phyloP scores from a whole-genome alignment of 2,329 filamentous ascomycete genomes.

The Alternaria ethzedia region DNA sequence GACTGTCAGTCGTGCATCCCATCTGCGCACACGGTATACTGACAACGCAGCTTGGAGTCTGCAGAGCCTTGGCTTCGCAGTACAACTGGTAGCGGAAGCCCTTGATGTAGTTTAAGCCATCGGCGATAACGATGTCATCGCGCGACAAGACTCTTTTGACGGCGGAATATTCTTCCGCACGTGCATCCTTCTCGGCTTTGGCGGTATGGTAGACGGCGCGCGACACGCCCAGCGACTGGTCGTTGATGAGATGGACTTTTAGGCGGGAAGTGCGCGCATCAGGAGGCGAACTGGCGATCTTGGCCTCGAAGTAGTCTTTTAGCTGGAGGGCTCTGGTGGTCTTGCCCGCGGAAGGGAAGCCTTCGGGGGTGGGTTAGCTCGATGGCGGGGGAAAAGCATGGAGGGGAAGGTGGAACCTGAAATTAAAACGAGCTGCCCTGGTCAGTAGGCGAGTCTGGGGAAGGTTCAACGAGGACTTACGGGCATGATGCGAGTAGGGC shows the following conservation, averaged over 20 bases:
- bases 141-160: conserved; percentile 77
- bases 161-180: conserved; percentile 76
- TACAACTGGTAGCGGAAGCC: conserved; percentile 86
- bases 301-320: conserved; percentile 66
- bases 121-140: conserved; percentile 78
- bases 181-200: conserved; percentile 81
- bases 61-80: conserved; percentile 81
- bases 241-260: conserved; percentile 75
- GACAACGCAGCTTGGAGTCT: conserved; percentile 77
- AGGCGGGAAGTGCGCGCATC: conserved; percentile 58
- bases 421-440: conserved; percentile 63
- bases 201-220: conserved; percentile 77
- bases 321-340: conserved; percentile 69
- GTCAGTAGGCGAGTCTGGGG: conserved; percentile 24
- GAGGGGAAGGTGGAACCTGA: conserved; percentile 45
- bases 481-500: conserved; percentile 27
- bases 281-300: conserved; percentile 57
- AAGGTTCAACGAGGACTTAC: conserved; percentile 28
- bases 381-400: not conserved
- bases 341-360: conserved; percentile 69
- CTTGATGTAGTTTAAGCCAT: conserved; percentile 87
- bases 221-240: conserved; percentile 72
- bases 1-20: conserved; percentile 38
- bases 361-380: conserved; percentile 64
- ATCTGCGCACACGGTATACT: conserved; percentile 26